Base-by-base conservation (phyloP, 2,329 filamentous ascomycete species). In the Cladophialophora carrionii region DNA sequence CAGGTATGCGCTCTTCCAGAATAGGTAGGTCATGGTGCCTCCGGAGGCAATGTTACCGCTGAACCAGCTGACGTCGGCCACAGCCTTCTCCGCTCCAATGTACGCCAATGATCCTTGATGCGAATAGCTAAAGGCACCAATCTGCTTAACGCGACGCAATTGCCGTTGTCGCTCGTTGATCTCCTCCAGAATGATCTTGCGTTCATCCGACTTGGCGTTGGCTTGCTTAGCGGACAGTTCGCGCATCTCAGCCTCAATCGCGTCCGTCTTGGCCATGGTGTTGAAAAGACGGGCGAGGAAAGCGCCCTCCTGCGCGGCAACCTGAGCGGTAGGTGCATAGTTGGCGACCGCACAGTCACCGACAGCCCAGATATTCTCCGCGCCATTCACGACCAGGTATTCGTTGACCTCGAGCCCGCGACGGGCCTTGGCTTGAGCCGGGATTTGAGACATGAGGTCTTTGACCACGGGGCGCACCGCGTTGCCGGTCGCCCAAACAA, bases 401-500 rank as follows among this genome's bases (percentile, higher is more conserved):
- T 99, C 95, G 82, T 99, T 99, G 69, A 99, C 95, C 62, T 92
- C 91, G 56, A 99, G 88, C 77, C 95, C 95, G 73, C 95, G 92
- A 72, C 93, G 90, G 32, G 95, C 96, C 79, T 96, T 89, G 82
- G 94, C 95, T 79, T 99, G 95, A 4, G 93, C 95, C 29, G 93
- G 91, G 70, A 99, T 94, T 79, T 93, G 90, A 73, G 81, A 80
- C 87, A 98, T 96, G 68, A 99, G 87, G 77, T 99, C 94, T 76
- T 89, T 90, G 76, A 99, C 88, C 17, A 99, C 84, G 29, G 90
- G 89, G 64, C 95, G 92, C 68, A 98, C 83, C 55, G 95, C 92
- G 79, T 99, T 99, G 76, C 95, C 95, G 43, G 95, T 99, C 57
- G 95, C 95, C 95, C 95, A 99, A 70, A 99, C 95, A 52, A 99